Evolutionary conservation across 306 rosid species (phyloP).

Genomic region (Dryas drummondii): DNA sequence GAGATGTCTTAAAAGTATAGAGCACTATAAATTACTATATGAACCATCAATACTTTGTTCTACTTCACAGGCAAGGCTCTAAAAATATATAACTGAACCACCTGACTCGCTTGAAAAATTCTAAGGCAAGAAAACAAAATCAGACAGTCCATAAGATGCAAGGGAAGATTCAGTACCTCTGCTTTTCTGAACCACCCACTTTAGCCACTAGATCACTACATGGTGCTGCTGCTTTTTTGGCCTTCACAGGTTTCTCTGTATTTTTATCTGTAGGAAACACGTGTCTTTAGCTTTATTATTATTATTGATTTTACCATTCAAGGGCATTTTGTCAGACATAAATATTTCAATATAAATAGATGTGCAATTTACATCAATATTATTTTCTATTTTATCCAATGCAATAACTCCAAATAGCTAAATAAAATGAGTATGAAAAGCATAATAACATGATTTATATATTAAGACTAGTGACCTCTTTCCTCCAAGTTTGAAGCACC

Average conservation of each 20-base stretch:
- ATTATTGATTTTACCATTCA: no score
- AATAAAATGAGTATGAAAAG: conserved; percentile 26
- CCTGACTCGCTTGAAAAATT: not conserved
- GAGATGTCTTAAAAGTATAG: not conserved
- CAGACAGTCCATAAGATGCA: not conserved
- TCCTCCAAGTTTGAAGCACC: conserved; percentile 44
- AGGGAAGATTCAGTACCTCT: conserved; percentile 49
- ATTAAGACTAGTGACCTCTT: conserved; percentile 49
- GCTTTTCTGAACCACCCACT: conserved; percentile 73
- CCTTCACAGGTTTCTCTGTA: conserved; percentile 49
- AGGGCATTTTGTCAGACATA: no score
- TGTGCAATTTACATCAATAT: no score
- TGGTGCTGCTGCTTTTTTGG: conserved; percentile 47
- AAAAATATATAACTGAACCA: not conserved
- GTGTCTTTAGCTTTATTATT: no score
- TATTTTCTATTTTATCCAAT: conserved; percentile 3
- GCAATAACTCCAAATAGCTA: conserved; percentile 25
- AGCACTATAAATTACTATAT: not conserved
- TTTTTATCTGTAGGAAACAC: not conserved
- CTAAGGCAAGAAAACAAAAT: not conserved
- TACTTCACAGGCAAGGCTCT: not conserved
- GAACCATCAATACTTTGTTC: not conserved
- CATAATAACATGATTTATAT: conserved; percentile 11
- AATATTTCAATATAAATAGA: no score
- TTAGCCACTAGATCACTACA: conserved; percentile 49